Conservation (phyloP, 192 early-diverging fungal genomes). For the Geosiphon pyriformis region DNA sequence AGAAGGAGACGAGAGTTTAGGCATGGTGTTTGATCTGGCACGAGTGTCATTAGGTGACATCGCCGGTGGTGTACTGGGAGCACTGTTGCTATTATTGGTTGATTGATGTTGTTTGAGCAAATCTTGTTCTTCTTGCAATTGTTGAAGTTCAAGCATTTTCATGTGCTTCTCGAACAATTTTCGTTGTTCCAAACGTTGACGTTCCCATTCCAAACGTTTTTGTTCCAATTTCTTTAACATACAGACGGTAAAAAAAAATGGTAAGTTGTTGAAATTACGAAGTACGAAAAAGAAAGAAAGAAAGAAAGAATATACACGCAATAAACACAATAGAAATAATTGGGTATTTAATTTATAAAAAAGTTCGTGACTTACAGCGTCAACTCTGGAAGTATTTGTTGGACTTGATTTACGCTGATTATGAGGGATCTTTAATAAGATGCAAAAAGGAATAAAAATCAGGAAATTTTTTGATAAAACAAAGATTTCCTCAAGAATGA, state of each 20-base stretch:
- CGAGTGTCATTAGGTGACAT: conserved; percentile 20
- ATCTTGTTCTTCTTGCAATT: conserved; percentile 41
- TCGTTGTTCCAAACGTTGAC: conserved; percentile 36
- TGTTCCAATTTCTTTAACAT: conserved; percentile 37
- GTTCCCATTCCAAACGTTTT: conserved; percentile 41
- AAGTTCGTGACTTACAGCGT: neutral
- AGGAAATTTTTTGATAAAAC: neutral
- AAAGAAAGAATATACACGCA: neutral
- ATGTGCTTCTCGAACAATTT: conserved; percentile 44
- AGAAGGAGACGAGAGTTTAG: conserved; percentile 27
- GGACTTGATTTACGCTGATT: conserved; percentile 5
- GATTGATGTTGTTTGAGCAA: conserved; percentile 32
- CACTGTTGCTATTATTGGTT: neutral
- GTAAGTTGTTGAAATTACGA: neutral
- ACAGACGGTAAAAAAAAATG: no score
- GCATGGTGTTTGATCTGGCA: conserved; percentile 27
- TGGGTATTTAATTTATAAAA: no score
- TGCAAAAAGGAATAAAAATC: neutral
- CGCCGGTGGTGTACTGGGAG: conserved; percentile 17
- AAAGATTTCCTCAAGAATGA: no score
- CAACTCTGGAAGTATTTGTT: neutral
- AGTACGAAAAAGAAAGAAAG: neutral
- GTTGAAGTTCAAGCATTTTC: conserved; percentile 43
- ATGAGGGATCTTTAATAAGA: neutral
- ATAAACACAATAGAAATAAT: neutral